phyloP scores from a whole-genome alignment of 2,329 filamentous ascomycete genomes.

The Neocatenulostroma microsporum region DNA sequence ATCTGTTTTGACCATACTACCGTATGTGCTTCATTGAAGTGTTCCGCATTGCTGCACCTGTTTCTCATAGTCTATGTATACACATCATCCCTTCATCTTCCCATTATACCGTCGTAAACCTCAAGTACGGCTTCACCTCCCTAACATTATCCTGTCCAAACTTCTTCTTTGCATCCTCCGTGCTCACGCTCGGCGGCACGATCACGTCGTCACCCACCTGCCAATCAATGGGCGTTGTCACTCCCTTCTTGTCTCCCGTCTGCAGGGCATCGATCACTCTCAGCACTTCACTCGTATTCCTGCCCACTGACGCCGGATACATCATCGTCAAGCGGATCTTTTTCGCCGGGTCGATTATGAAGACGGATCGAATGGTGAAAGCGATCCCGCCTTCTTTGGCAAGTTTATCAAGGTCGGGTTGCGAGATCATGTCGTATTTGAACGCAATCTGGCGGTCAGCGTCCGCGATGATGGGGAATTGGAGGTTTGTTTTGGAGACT shows the following conservation, averaged over 20 bases:
- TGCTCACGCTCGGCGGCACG: constrained; percentile 73
- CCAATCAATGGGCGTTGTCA: constrained; percentile 72
- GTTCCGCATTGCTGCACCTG: too few relatives aligned
- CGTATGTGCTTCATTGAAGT: too few relatives aligned
- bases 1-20: too few relatives aligned
- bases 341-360: constrained; percentile 90
- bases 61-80: too few relatives aligned
- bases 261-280: constrained; percentile 53
- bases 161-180: constrained; percentile 77
- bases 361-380: constrained; percentile 91
- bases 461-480: constrained; percentile 46
- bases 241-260: constrained; percentile 71
- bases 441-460: constrained; percentile 42
- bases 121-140: constrained; percentile 60
- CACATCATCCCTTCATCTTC: too few relatives aligned
- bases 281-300: constrained; percentile 51
- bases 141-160: constrained; percentile 70
- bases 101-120: constrained; percentile 54
- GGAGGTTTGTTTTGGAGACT: constrained; percentile 36
- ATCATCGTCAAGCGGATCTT: constrained; percentile 86
- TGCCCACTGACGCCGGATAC: constrained; percentile 82
- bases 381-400: constrained; percentile 50
- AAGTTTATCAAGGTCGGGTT: constrained; percentile 30
- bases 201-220: constrained; percentile 83
- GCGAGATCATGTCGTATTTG: constrained; percentile 42